phyloP scores from a whole-genome alignment of 192 early-diverging fungal species.

The Coemansia sp. region DNA sequence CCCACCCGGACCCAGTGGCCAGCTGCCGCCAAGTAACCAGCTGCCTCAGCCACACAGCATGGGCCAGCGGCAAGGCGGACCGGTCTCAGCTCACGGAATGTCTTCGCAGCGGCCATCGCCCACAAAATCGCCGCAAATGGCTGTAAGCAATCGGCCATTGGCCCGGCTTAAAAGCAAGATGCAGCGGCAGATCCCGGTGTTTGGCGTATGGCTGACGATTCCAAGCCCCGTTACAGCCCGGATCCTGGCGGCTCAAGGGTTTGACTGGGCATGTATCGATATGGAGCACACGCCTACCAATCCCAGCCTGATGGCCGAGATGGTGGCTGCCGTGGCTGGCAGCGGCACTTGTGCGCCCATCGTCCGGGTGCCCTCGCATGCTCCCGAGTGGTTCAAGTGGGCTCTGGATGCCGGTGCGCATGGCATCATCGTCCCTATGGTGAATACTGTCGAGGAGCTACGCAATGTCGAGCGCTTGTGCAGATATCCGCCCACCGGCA shows the following conservation, averaged over 20 bases:
- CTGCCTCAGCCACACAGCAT: slow-evolving; percentile 3
- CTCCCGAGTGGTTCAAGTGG: slow-evolving; percentile 53
- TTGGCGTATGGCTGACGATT: slow-evolving; percentile 51
- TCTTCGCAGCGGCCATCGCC: slow-evolving; percentile 20
- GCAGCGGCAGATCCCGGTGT: slow-evolving; percentile 35
- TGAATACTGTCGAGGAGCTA: slow-evolving; percentile 49
- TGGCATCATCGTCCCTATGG: slow-evolving; percentile 47
- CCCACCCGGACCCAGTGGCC: slow-evolving; percentile 13
- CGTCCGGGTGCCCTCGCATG: slow-evolving; percentile 51
- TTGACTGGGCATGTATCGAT: slow-evolving; percentile 56
- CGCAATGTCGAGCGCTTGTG: slow-evolving; percentile 23
- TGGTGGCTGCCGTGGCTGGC: slow-evolving; percentile 52
- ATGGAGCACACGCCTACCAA: slow-evolving; percentile 52
- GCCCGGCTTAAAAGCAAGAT: slow-evolving; percentile 33
- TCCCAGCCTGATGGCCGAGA: slow-evolving; percentile 52
- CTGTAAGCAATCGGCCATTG: slow-evolving; percentile 9
- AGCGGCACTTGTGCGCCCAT: slow-evolving; percentile 49
- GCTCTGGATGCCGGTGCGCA: slow-evolving; percentile 53
- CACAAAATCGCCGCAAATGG: slow-evolving; percentile 13
- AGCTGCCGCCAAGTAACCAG: slow-evolving; percentile 3
- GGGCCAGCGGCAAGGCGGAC: slow-evolving; percentile 16
- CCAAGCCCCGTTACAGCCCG: slow-evolving; percentile 49
- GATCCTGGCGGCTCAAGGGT: slow-evolving; percentile 42
- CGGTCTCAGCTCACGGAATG: background rate
- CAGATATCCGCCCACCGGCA: slow-evolving; percentile 41